These are phyloP conservation scores for Aspergillus amoenus DNA, from an alignment of 2,329 filamentous ascomycete genomes.

Conservation along the genomic window DNA sequence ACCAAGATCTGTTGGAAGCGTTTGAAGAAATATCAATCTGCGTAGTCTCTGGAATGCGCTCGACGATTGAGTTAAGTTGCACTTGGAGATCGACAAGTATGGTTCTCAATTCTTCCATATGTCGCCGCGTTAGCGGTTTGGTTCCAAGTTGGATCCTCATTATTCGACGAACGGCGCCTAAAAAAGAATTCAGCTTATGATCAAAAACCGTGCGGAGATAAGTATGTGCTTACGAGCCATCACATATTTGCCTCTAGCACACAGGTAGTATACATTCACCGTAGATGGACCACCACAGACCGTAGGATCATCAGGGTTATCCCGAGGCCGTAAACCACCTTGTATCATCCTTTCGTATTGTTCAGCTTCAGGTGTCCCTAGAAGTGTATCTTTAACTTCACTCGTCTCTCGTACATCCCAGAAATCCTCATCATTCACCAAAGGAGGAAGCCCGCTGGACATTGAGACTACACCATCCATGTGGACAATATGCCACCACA, in stretches of 20 bases:
- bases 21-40: conserved; percentile 21
- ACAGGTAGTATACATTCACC: conserved; percentile 45
- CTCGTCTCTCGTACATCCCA: conserved; percentile 50
- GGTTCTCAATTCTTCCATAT: conserved; percentile 45
- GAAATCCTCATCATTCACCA: conserved; percentile 48
- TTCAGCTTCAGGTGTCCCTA: conserved; percentile 39
- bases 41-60: conserved; percentile 40
- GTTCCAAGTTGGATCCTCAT: conserved; percentile 47
- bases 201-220: not conserved
- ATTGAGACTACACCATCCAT: conserved; percentile 52
- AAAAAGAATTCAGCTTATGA: not conserved
- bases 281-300: conserved; percentile 42
- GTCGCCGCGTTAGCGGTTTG: conserved; percentile 41
- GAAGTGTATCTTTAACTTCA: conserved; percentile 47
- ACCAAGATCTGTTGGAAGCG: conserved; percentile 23
- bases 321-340: conserved; percentile 32
- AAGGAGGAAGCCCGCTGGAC: conserved; percentile 48
- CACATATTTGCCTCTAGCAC: conserved; percentile 45
- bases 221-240: conserved; percentile 41
- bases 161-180: conserved; percentile 44
- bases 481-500: conserved; percentile 53
- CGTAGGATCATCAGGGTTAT: conserved; percentile 43
- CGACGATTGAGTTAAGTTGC: conserved; percentile 44
- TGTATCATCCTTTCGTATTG: conserved; percentile 37
- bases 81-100: conserved; percentile 43